A percentile compares a stretch with the other conserved stretches of the same genome.
phyloP scores from a whole-genome alignment of 192 early-diverging fungal species.

The Backusella australiensis region DNA sequence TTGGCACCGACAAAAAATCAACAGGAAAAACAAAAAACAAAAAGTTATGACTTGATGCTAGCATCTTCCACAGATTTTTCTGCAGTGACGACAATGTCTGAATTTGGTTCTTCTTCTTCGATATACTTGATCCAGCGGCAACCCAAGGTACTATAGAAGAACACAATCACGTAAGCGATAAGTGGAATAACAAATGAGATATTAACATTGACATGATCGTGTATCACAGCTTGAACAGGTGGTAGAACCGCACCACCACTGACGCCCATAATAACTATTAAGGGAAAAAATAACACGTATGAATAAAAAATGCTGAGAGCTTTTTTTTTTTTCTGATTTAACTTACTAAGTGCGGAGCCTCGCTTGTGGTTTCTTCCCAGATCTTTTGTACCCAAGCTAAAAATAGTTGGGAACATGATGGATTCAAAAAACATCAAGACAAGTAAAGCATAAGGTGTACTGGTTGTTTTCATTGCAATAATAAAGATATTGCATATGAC shows the following conservation, averaged over 20 bases:
- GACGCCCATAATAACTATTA: slow-evolving; percentile 31
- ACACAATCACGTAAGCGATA: slow-evolving; percentile 16
- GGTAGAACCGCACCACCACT: slow-evolving; percentile 29
- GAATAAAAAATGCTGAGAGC: neutral
- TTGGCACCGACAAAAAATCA: neutral
- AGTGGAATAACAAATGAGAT: slow-evolving; percentile 22
- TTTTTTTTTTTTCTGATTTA: neutral
- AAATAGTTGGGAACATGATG: slow-evolving; percentile 38
- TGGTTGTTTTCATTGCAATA: slow-evolving; percentile 15
- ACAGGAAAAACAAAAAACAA: neutral
- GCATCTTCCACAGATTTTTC: neutral
- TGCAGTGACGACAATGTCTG: neutral
- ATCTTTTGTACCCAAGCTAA: slow-evolving; percentile 29
- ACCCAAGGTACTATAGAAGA: slow-evolving; percentile 24
- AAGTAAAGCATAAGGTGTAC: slow-evolving; percentile 24
- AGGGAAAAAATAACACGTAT: neutral
- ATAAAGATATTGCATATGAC: slow-evolving; percentile 21
- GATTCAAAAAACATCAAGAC: slow-evolving; percentile 34
- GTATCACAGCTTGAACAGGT: slow-evolving; percentile 28
- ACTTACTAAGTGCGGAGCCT: slow-evolving; percentile 25
- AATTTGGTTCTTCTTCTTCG: neutral
- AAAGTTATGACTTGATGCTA: neutral
- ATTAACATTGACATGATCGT: slow-evolving; percentile 14
- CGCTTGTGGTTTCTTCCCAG: slow-evolving; percentile 32
- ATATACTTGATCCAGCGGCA: slow-evolving; percentile 17